phyloP scores from a whole-genome alignment of 2,329 filamentous ascomycete species.

The Alternaria triticina region DNA sequence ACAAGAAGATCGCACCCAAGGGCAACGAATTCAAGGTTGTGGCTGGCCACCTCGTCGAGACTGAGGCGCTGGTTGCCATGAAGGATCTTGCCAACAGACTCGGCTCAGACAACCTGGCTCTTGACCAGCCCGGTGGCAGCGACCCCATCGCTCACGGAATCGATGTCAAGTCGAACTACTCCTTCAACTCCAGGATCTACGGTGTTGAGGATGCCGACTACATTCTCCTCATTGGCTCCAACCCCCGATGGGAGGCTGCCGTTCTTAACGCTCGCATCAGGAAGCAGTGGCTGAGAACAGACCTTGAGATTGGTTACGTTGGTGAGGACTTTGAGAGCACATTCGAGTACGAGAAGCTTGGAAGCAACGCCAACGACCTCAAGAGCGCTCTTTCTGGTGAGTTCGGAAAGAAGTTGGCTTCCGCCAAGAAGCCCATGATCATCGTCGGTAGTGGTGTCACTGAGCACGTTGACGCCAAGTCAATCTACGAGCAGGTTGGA shows the following conservation, averaged over 20 bases:
- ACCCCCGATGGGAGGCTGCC: slow-evolving; percentile 92
- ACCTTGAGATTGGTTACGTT: slow-evolving; percentile 89
- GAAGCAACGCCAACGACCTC: slow-evolving; percentile 76
- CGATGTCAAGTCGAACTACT: slow-evolving; percentile 91
- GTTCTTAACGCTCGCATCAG: slow-evolving; percentile 95
- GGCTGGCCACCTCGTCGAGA: slow-evolving; percentile 88
- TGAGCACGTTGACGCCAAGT: slow-evolving; percentile 89
- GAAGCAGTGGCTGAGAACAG: slow-evolving; percentile 96
- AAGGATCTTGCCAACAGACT: slow-evolving; percentile 98
- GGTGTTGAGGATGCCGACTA: slow-evolving; percentile 93
- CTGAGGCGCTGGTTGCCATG: slow-evolving; percentile 91
- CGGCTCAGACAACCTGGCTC: slow-evolving; percentile 91
- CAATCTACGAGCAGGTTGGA: slow-evolving; percentile 90
- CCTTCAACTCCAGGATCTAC: slow-evolving; percentile 94
- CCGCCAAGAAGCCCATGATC: slow-evolving; percentile 93
- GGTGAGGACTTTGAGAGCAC: slow-evolving; percentile 92
- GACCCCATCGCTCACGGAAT: slow-evolving; percentile 88
- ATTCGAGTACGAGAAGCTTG: slow-evolving; percentile 93
- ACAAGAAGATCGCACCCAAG: slow-evolving; percentile 78
- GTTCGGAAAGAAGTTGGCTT: slow-evolving; percentile 90
- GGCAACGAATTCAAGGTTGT: slow-evolving; percentile 96
- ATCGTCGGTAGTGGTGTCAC: slow-evolving; percentile 91
- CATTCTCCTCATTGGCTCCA: slow-evolving; percentile 92
- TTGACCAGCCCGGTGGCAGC: slow-evolving; percentile 86
- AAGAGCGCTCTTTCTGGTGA: slow-evolving; percentile 84